phyloP scores from a whole-genome alignment of 108 stramenopile genomes.

The Chaetoceros muelleri region DNA sequence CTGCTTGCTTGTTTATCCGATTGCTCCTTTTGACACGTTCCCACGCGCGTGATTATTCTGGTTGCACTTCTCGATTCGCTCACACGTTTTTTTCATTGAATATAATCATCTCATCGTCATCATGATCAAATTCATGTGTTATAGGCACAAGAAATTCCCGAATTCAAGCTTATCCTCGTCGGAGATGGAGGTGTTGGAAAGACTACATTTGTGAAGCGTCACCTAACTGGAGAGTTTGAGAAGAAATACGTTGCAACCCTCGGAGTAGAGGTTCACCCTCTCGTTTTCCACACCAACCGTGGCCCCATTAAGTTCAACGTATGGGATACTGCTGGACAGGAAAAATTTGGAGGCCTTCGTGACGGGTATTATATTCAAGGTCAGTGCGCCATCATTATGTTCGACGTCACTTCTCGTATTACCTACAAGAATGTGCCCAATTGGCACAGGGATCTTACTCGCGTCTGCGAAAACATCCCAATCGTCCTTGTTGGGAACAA shows the following conservation, averaged over 20 bases:
- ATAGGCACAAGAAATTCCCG: constrained; percentile 62
- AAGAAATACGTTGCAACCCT: constrained; percentile 98
- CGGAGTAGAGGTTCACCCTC: constrained; percentile 94
- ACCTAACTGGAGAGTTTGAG: constrained; percentile 99
- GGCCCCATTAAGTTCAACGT: constrained; percentile 99
- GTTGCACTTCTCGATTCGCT: too few species aligned
- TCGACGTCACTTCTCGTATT: constrained; percentile 94
- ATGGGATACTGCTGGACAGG: constrained; percentile 99
- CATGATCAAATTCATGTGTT: too few species aligned
- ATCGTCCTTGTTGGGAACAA: constrained; percentile 98
- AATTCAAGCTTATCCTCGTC: constrained; percentile 99
- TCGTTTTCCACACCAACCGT: constrained; percentile 97
- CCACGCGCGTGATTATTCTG: too few species aligned
- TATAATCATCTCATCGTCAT: too few species aligned
- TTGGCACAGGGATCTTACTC: constrained; percentile 98
- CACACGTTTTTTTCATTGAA: too few species aligned
- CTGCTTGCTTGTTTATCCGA: too few species aligned
- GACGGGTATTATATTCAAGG: constrained; percentile 99
- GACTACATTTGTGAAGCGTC: constrained; percentile 99
- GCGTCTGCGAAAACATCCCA: constrained; percentile 99
- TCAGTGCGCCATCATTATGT: constrained; percentile 99
- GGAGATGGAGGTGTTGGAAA: constrained; percentile 99
- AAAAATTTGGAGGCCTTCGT: constrained; percentile 97
- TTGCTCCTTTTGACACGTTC: too few species aligned
- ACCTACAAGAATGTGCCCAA: constrained; percentile 99